Conservation (phyloP, 345 rosid genomes). For the Brassica carinata region DNA sequence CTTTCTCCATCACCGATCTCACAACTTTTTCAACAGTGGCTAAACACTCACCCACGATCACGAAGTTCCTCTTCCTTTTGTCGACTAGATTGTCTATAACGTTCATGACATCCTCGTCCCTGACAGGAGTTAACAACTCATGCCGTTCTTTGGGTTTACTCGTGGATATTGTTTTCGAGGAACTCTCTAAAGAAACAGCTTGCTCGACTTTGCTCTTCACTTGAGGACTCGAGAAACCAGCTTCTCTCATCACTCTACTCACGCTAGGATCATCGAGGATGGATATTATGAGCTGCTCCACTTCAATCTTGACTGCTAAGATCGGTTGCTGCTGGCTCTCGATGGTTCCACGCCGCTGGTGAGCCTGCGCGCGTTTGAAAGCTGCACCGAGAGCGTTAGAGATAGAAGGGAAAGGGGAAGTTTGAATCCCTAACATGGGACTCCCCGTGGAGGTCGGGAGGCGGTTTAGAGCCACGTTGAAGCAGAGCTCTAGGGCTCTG, state of each 20-base stretch:
- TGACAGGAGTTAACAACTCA: slow-evolving; percentile 30
- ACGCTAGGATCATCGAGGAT: slow-evolving; percentile 97
- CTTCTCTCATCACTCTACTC: slow-evolving; percentile 98
- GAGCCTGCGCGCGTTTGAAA: slow-evolving; percentile 97
- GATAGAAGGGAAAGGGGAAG: slow-evolving; percentile 66
- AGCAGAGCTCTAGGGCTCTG: slow-evolving; percentile 94
- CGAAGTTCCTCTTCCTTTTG: slow-evolving; percentile 51
- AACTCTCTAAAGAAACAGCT: slow-evolving; percentile 60
- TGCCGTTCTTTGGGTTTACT: slow-evolving; percentile 53
- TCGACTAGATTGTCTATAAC: slow-evolving; percentile 60
- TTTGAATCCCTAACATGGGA: slow-evolving; percentile 61
- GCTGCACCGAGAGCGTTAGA: slow-evolving; percentile 97
- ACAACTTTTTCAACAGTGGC: slow-evolving; percentile 56
- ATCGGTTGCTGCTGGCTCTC: slow-evolving; percentile 94
- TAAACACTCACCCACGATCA: slow-evolving; percentile 76
- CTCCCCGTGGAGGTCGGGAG: slow-evolving; percentile 77
- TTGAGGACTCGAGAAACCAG: slow-evolving; percentile 89
- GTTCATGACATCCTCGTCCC: slow-evolving; percentile 62
- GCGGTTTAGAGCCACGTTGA: slow-evolving; percentile 95
- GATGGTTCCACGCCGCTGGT: slow-evolving; percentile 87
- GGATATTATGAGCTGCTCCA: slow-evolving; percentile 87
- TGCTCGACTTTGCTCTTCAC: slow-evolving; percentile 86
- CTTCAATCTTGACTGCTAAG: slow-evolving; percentile 84
- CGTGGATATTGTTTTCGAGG: slow-evolving; percentile 47
- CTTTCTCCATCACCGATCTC: slow-evolving; percentile 62